Evolutionary conservation across 306 rosid species (phyloP).

Genomic region (Rubus parviflorus): DNA sequence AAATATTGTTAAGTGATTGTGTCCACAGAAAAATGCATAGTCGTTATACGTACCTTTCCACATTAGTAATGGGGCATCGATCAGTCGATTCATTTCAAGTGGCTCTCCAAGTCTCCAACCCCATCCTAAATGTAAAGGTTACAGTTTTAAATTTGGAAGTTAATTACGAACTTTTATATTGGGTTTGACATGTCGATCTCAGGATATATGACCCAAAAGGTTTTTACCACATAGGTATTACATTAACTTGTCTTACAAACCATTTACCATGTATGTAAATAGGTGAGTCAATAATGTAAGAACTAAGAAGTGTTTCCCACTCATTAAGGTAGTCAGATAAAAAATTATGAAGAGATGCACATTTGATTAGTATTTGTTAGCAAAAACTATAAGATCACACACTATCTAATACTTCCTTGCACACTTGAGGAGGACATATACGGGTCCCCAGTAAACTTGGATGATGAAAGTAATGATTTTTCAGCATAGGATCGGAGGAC

Average conservation of each 20-base stretch:
- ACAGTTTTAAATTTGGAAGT: not conserved
- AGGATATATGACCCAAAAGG: not conserved
- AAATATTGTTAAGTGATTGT: not conserved
- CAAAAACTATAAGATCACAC: not conserved
- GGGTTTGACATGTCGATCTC: not conserved
- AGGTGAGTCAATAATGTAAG: not conserved
- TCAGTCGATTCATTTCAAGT: not conserved
- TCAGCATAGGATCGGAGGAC: no score
- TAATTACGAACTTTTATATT: not conserved
- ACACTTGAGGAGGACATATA: constrained; percentile 34
- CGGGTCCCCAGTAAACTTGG: constrained; percentile 29
- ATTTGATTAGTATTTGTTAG: not conserved
- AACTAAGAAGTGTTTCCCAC: not conserved
- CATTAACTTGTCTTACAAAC: not conserved
- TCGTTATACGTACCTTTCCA: not conserved
- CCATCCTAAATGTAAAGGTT: not conserved
- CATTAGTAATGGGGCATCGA: not conserved
- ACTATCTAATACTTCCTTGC: constrained; percentile 39
- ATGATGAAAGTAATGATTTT: constrained; percentile 30
- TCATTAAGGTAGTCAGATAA: no score
- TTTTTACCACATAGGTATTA: not conserved
- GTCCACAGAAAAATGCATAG: not conserved
- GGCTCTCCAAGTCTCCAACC: not conserved
- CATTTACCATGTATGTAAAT: not conserved
- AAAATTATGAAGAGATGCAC: not conserved